Conservation (phyloP, 176 grass and related monocot species). For the Avena atlantica region DNA sequence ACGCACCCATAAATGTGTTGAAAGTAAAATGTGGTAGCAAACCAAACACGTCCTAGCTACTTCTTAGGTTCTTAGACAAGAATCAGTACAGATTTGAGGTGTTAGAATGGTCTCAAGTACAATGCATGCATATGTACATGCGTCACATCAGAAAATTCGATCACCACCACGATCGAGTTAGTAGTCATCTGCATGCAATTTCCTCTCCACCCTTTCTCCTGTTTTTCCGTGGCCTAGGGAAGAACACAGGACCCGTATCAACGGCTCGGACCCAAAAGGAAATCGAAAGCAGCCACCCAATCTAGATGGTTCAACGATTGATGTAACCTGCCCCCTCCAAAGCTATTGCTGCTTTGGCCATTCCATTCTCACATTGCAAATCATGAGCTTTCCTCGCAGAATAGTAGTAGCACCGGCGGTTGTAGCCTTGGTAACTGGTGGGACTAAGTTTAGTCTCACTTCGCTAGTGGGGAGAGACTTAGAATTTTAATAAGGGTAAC, state of each 20-base stretch:
- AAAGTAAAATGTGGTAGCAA: slow-evolving; percentile 9
- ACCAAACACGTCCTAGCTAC: slow-evolving; percentile 21
- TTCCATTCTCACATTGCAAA: neutral
- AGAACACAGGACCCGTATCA: neutral
- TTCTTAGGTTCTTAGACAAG: slow-evolving; percentile 30
- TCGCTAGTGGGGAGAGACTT: no score
- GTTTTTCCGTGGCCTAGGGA: neutral
- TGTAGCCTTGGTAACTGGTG: neutral
- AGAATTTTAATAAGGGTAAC: no score
- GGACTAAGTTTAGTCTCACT: no score
- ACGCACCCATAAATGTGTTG: slow-evolving; percentile 14
- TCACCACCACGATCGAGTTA: no score
- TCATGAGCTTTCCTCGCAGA: neutral
- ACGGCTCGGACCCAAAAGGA: slow-evolving; percentile 1
- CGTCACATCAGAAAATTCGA: slow-evolving; percentile 32
- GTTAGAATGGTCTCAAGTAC: slow-evolving; percentile 2
- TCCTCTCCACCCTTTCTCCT: neutral
- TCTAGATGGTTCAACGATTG: slow-evolving; percentile 30
- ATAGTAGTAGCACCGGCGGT: neutral
- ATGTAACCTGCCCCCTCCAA: slow-evolving; percentile 40
- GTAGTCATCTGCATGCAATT: neutral
- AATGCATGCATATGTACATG: neutral
- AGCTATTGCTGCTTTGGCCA: neutral
- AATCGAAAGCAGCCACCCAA: slow-evolving; percentile 28
- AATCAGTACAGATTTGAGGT: slow-evolving; percentile 24